Evolutionary conservation across 116 monocot genomes (phyloP), one percentile per base, ranked within the genome.

Genomic region (Trichopus zeylanicus): DNA sequence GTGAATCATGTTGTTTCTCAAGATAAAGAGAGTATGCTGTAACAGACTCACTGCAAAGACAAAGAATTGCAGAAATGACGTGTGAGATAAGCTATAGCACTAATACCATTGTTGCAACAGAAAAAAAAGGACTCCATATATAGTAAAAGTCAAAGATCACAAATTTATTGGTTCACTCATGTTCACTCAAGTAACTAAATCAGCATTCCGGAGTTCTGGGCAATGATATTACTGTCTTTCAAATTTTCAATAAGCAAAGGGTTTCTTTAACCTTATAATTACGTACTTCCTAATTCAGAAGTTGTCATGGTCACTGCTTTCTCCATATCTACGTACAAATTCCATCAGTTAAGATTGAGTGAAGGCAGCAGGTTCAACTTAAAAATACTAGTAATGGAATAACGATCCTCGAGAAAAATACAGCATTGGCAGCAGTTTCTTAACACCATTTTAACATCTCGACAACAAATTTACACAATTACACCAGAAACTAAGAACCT

Each of bases 1-100:
- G 86, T 23, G 55, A 66, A 70, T 87, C 81, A 60, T 95, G 95
- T 46, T 81, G 70, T 56, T 70, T 87, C 78, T 83, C 76, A 11
- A 95, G 83, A 66, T 95, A 73, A 70, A 83, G 78, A 47, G 87
- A 75, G 52, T 95, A 95, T 29, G 90, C 78, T 31, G 59, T 75
- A 19, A 87, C 81, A 37, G 84, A 67, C 54, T 95, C 95, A 57
- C 95, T 90, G 86, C 21, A 3, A 42, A 42, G 42, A 13, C 6
- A 42, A 13, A 42, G n/a, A 42, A 42, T 42, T 42, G 42, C 16
- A 42, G 7, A 42, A 42, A 1, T 3, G 1, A 15, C 13, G 13
- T 42, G n/a, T 42, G n/a, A 42, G 13, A 42, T 1, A 42, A 42
- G 42, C 13, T 42, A 16, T 15, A 42, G n/a, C 3, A 42, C 0